Percentiles rank a stretch among this genome's conserved stretches.
Conservation (phyloP, 768 basidiomycete species). For the Pisolithus orientalis region DNA sequence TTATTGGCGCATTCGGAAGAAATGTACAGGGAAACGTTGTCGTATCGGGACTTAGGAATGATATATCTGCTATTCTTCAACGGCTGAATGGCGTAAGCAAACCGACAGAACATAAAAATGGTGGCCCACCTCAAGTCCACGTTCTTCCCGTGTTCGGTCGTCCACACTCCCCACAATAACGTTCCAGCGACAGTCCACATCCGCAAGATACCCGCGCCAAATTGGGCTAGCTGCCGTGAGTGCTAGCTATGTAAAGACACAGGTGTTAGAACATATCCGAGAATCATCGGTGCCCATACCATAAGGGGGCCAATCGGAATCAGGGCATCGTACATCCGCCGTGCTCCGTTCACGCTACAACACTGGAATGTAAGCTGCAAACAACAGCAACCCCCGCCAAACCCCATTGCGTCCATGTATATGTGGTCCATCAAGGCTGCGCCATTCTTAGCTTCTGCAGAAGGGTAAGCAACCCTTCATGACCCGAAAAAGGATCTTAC, state of each 20-base stretch:
- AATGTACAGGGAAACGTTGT: slow-evolving; percentile 91
- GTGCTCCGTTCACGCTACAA: slow-evolving; percentile 87
- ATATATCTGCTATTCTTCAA: slow-evolving; percentile 63
- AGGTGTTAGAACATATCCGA: background rate
- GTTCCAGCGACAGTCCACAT: slow-evolving; percentile 98
- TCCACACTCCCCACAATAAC: slow-evolving; percentile 97
- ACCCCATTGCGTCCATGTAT: no score
- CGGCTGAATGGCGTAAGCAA: slow-evolving; percentile 47
- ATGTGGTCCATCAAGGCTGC: no score
- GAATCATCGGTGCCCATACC: slow-evolving; percentile 38
- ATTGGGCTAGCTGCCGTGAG: slow-evolving; percentile 91
- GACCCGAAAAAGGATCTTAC: slow-evolving; percentile 35
- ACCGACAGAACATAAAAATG: slow-evolving; percentile 1
- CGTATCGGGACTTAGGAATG: slow-evolving; percentile 97
- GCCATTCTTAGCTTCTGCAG: slow-evolving; percentile 60
- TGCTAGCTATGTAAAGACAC: slow-evolving; percentile 57
- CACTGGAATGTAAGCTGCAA: slow-evolving; percentile 67
- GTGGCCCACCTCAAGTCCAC: slow-evolving; percentile 67
- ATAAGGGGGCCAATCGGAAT: slow-evolving; percentile 93
- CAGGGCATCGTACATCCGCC: slow-evolving; percentile 90
- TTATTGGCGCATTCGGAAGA: slow-evolving; percentile 75
- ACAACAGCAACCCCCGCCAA: no score
- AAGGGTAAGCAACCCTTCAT: slow-evolving; percentile 10
- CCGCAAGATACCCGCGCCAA: slow-evolving; percentile 91
- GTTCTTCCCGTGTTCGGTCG: slow-evolving; percentile 92